Percentiles rank a stretch among this genome's conserved stretches.
These are phyloP conservation scores for Euclidium syriacum DNA, from an alignment of 345 rosid species.

Conservation along the genomic window DNA sequence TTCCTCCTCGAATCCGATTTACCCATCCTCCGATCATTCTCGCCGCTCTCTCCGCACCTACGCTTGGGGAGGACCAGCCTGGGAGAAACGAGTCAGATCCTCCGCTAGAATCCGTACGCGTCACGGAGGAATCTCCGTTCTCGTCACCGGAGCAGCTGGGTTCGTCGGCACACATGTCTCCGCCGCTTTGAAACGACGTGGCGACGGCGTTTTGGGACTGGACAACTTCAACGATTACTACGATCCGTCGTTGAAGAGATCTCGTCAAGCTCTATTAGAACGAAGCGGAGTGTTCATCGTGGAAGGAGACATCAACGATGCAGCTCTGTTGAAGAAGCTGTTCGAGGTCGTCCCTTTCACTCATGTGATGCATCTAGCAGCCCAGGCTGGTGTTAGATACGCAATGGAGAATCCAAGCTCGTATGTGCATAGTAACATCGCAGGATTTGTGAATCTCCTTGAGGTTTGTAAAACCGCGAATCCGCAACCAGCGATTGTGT, in stretches of 20 bases:
- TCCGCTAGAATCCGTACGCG: slow-evolving; percentile 36
- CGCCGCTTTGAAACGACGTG: slow-evolving; percentile 42
- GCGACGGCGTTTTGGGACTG: slow-evolving; percentile 46
- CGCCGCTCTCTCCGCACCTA: slow-evolving; percentile 34
- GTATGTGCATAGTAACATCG: slow-evolving; percentile 47
- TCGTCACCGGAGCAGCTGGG: slow-evolving; percentile 60
- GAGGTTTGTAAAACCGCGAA: slow-evolving; percentile 41
- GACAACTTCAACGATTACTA: slow-evolving; percentile 57
- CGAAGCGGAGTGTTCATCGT: slow-evolving; percentile 40
- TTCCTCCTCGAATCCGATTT: slow-evolving; percentile 36
- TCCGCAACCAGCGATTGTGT: slow-evolving; percentile 48
- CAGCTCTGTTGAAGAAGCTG: slow-evolving; percentile 33
- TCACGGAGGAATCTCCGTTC: slow-evolving; percentile 32
- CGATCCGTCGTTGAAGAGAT: slow-evolving; percentile 40
- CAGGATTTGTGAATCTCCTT: slow-evolving; percentile 44
- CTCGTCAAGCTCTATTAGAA: slow-evolving; percentile 35
- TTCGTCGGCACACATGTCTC: slow-evolving; percentile 54
- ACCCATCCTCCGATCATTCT: slow-evolving; percentile 33
- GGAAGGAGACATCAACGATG: slow-evolving; percentile 45
- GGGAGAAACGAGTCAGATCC: slow-evolving; percentile 35
- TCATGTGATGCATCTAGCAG: slow-evolving; percentile 53
- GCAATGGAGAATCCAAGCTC: slow-evolving; percentile 50
- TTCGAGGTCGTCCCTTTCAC: slow-evolving; percentile 45
- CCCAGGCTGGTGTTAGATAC: slow-evolving; percentile 51
- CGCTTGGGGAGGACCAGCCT: slow-evolving; percentile 31